phyloP scores from a whole-genome alignment of 1,284 basidiomycete genomes.

The Moesziomyces globuligerus region DNA sequence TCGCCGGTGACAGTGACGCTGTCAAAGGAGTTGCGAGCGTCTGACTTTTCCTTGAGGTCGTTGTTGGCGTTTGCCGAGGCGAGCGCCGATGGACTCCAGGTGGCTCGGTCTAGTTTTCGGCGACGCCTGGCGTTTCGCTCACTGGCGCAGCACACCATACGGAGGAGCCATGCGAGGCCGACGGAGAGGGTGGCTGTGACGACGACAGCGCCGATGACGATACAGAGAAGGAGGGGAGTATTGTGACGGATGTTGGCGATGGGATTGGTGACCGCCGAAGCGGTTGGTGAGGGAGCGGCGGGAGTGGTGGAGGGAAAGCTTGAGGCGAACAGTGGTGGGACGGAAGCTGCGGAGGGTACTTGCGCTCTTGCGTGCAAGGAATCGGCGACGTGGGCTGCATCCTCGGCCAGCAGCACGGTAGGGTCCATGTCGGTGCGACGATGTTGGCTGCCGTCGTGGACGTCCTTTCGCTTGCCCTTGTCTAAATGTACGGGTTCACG shows the following conservation, averaged over 20 bases:
- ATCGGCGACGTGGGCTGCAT: no score
- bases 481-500: not conserved
- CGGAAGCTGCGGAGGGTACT: constrained; percentile 4
- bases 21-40: constrained; percentile 17
- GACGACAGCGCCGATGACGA: constrained; percentile 47
- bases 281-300: constrained; percentile 8
- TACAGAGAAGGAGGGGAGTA: constrained; percentile 38
- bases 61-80: not conserved
- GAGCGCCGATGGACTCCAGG: constrained; percentile 23
- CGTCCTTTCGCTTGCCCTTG: constrained; percentile 20
- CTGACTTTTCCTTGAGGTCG: not conserved
- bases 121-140: constrained; percentile 21
- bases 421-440: not conserved
- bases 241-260: constrained; percentile 37
- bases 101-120: constrained; percentile 23
- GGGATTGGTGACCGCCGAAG: constrained; percentile 11
- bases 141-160: constrained; percentile 30
- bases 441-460: not conserved
- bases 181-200: constrained; percentile 35
- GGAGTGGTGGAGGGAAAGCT: constrained; percentile 1
- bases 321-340: constrained; percentile 4
- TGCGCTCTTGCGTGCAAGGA: no score
- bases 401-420: not conserved
- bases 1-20: constrained; percentile 27
- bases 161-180: constrained; percentile 44